Percentiles rank a stretch among this genome's conserved stretches.
phyloP scores from a whole-genome alignment of 179 eudicot genomes.

The Corrigiola litoralis region DNA sequence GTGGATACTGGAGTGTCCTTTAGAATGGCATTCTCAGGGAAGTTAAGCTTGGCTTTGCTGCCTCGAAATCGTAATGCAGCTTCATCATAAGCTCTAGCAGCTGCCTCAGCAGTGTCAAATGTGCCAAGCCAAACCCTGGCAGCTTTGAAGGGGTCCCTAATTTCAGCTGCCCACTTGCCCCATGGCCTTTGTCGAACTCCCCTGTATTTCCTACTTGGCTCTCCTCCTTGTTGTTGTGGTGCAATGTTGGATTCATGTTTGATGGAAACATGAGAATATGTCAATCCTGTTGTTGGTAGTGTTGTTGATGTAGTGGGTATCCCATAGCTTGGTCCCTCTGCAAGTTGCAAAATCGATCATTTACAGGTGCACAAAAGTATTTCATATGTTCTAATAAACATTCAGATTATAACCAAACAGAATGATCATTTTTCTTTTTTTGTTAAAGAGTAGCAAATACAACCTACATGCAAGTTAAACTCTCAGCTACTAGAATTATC shows the following conservation, averaged over 20 bases:
- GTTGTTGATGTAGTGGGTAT: slow-evolving; percentile 2
- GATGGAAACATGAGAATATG: slow-evolving; percentile 5
- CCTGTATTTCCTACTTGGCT: slow-evolving; percentile 43
- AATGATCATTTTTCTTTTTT: too few species aligned
- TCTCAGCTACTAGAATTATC: too few species aligned
- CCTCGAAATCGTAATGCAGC: slow-evolving; percentile 70
- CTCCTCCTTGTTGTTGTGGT: slow-evolving; percentile 6
- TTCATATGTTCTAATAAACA: too few species aligned
- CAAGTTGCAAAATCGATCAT: background rate
- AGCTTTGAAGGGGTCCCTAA: slow-evolving; percentile 64
- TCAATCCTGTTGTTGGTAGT: background rate
- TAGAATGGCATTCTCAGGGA: slow-evolving; percentile 53
- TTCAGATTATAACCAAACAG: too few species aligned
- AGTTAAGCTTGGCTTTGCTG: slow-evolving; percentile 76
- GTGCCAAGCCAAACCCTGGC: slow-evolving; percentile 79
- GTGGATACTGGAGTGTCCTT: slow-evolving; percentile 3
- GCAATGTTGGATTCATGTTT: slow-evolving; percentile 10
- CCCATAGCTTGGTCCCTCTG: slow-evolving; percentile 20
- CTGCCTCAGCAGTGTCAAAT: slow-evolving; percentile 62
- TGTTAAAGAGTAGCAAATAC: too few species aligned
- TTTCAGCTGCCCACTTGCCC: slow-evolving; percentile 88
- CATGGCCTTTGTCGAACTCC: slow-evolving; percentile 77
- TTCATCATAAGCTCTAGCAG: slow-evolving; percentile 68
- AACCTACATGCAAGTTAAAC: too few species aligned
- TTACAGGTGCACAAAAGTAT: background rate